These are phyloP conservation scores for Dactylorhiza incarnata DNA, from an alignment of 106 monocot species.

Conservation along the genomic window DNA sequence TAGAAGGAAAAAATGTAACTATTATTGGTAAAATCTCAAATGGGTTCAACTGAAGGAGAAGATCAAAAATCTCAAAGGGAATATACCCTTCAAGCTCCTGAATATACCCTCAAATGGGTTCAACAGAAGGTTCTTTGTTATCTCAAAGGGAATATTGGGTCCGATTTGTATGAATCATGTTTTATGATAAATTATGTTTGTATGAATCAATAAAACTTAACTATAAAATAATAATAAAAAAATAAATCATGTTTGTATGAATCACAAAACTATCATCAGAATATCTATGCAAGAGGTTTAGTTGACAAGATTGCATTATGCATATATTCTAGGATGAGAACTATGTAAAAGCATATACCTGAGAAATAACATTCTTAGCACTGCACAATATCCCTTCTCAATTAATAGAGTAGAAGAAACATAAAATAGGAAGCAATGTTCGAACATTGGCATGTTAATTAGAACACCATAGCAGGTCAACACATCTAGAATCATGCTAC, in stretches of 20 bases:
- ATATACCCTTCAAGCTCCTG: slow-evolving; percentile 84
- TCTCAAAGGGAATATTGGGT: too few relatives aligned
- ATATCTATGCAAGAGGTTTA: neutral
- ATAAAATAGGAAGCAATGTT: neutral
- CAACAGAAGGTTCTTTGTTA: too few relatives aligned
- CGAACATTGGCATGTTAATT: neutral
- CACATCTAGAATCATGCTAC: neutral
- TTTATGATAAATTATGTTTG: too few relatives aligned
- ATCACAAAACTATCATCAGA: neutral
- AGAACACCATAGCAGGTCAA: neutral
- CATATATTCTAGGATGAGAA: too few relatives aligned
- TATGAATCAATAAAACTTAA: too few relatives aligned
- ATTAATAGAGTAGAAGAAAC: neutral
- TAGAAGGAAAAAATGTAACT: slow-evolving; percentile 1
- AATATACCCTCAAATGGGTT: too few relatives aligned
- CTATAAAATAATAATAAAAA: slow-evolving; percentile 17
- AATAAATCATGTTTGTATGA: neutral
- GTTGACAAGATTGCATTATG: neutral
- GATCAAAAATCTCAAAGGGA: too few relatives aligned
- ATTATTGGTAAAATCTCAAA: neutral
- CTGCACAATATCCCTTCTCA: too few relatives aligned
- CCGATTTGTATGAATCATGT: too few relatives aligned
- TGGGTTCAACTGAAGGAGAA: neutral
- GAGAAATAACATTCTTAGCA: too few relatives aligned
- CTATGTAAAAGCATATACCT: too few relatives aligned